phyloP scores from a whole-genome alignment of 257 asterid genomes.

The Nyctanthes arbortristis region DNA sequence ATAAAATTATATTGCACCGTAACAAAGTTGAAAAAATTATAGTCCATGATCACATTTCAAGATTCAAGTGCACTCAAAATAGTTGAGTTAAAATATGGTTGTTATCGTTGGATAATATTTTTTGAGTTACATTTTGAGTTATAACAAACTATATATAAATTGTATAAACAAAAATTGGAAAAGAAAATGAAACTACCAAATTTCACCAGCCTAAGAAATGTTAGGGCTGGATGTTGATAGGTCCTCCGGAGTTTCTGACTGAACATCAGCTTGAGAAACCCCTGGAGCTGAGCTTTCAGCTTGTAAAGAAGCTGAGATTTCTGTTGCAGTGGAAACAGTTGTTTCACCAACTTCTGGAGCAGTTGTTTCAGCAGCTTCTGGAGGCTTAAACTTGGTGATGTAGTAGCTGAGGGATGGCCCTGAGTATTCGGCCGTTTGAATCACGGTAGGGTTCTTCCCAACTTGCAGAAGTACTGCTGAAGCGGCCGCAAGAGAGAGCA shows the following conservation, averaged over 20 bases:
- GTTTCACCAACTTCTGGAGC: conserved; percentile 42
- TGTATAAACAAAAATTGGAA: conserved; percentile 17
- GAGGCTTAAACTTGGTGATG: conserved; percentile 69
- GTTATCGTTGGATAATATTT: background rate
- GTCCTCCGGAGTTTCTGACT: conserved; percentile 35
- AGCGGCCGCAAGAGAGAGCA: conserved; percentile 71
- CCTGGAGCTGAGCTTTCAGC: conserved; percentile 39
- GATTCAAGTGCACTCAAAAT: too few relatives aligned
- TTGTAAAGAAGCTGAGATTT: conserved; percentile 30
- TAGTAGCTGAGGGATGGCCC: conserved; percentile 92
- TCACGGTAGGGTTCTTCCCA: conserved; percentile 48
- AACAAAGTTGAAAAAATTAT: too few relatives aligned
- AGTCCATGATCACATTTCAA: too few relatives aligned
- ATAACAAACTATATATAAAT: background rate
- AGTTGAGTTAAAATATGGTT: background rate
- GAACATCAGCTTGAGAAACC: conserved; percentile 40
- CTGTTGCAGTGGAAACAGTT: conserved; percentile 36
- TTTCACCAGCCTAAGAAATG: conserved; percentile 23
- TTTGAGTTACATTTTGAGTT: too few relatives aligned
- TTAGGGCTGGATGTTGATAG: conserved; percentile 13
- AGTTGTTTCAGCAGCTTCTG: too few relatives aligned
- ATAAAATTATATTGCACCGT: too few relatives aligned
- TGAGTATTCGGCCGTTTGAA: conserved; percentile 55
- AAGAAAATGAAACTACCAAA: conserved; percentile 14
- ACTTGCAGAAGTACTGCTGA: conserved; percentile 70